phyloP scores from a whole-genome alignment of 306 rosid genomes.

The Alnus glutinosa region DNA sequence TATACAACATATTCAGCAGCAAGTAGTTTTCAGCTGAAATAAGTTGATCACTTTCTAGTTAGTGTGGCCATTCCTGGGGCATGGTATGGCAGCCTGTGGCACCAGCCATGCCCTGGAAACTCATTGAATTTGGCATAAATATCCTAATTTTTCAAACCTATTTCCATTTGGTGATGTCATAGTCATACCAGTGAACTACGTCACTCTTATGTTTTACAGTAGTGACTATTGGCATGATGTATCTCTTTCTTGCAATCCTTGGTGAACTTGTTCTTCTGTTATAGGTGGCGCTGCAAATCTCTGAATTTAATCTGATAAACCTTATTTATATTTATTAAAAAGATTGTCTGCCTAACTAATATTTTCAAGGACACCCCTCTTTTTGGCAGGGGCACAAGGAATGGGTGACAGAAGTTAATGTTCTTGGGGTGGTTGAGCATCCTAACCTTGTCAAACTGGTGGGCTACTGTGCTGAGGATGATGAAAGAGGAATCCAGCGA shows the following conservation, averaged over 20 bases:
- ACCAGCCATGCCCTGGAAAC: background rate
- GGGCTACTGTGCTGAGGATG: conserved; percentile 96
- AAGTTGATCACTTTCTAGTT: background rate
- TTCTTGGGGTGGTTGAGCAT: conserved; percentile 94
- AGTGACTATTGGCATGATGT: background rate
- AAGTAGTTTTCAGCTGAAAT: background rate
- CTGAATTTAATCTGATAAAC: background rate
- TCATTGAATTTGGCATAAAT: background rate
- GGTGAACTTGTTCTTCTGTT: background rate
- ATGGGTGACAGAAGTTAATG: conserved; percentile 99
- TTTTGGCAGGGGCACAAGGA: conserved; percentile 86
- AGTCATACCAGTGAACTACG: background rate
- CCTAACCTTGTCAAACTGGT: conserved; percentile 92
- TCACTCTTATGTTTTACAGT: background rate
- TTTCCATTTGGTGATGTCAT: background rate
- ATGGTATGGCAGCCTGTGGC: background rate
- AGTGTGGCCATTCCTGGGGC: background rate
- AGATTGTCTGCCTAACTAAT: background rate
- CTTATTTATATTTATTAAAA: background rate
- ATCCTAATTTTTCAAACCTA: background rate
- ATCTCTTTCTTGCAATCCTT: background rate
- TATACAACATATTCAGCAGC: background rate
- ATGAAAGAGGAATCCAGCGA: conserved; percentile 97
- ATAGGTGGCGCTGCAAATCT: background rate
- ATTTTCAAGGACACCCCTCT: background rate